Percentiles rank a stretch among this genome's conserved stretches.
These are phyloP conservation scores for Beta corolliflora DNA, from an alignment of 179 eudicot species.

Conservation along the genomic window DNA sequence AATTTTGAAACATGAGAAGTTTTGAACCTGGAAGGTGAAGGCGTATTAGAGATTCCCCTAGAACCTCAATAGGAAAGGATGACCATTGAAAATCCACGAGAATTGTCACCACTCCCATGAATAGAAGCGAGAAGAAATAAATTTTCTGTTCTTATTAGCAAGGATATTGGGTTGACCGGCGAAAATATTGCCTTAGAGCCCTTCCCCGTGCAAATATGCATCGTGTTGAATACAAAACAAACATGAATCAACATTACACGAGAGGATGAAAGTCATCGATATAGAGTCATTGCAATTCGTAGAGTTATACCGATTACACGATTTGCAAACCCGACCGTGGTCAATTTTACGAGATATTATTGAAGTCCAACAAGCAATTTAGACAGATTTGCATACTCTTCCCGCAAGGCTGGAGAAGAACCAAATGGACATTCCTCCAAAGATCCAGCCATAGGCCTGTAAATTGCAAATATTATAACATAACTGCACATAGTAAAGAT, in stretches of 20 bases:
- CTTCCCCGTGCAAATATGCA: constrained; percentile 58
- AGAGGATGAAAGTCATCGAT: background rate
- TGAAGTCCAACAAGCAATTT: constrained; percentile 55
- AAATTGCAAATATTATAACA: constrained; percentile 31
- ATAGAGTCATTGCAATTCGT: background rate
- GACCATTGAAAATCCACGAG: constrained; percentile 69
- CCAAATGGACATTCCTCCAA: constrained; percentile 31
- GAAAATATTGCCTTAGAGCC: constrained; percentile 70
- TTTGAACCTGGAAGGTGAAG: constrained; percentile 93
- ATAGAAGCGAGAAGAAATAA: constrained; percentile 57
- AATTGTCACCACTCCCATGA: constrained; percentile 27
- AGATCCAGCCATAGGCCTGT: constrained; percentile 29
- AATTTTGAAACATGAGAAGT: constrained; percentile 75
- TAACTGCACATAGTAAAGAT: background rate
- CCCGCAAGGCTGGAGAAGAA: constrained; percentile 38
- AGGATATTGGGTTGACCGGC: constrained; percentile 73
- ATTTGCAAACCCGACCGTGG: constrained; percentile 65
- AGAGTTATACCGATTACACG: constrained; percentile 20
- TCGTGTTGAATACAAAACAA: too few species aligned
- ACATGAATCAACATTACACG: too few species aligned
- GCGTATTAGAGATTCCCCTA: constrained; percentile 69
- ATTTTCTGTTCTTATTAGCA: constrained; percentile 66
- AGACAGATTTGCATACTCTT: constrained; percentile 53
- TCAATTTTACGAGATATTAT: constrained; percentile 52
- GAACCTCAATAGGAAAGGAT: constrained; percentile 76